Conservation (phyloP, 1,139 yeast species). For the Arxiozyma heterogenica region DNA sequence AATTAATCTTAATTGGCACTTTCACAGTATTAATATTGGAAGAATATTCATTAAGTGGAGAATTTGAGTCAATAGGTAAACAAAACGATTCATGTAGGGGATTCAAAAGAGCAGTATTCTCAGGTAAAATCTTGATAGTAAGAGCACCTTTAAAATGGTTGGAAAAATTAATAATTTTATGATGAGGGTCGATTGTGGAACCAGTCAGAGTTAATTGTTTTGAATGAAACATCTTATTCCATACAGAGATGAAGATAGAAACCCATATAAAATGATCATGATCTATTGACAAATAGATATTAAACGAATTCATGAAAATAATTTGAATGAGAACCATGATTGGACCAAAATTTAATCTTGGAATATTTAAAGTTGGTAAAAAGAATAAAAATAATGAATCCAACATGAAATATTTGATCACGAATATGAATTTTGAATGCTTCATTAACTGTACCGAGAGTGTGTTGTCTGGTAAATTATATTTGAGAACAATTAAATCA, state of each 20-base stretch:
- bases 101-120: conserved; percentile 75
- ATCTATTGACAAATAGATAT: conserved; percentile 34
- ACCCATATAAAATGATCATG: conserved; percentile 38
- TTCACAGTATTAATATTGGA: conserved; percentile 29
- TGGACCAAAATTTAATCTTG: conserved; percentile 50
- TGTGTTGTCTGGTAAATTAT: conserved; percentile 15
- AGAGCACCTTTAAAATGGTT: conserved; percentile 78
- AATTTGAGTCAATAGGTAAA: conserved; percentile 36
- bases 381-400: conserved; percentile 65
- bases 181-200: conserved; percentile 31
- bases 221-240: conserved; percentile 40
- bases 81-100: conserved; percentile 65
- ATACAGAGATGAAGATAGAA: conserved; percentile 38
- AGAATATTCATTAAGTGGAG: conserved; percentile 9
- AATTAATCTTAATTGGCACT: conserved; percentile 73
- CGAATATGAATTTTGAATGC: conserved; percentile 47
- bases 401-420: conserved; percentile 59
- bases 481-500: conserved; percentile 44
- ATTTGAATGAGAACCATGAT: conserved; percentile 33
- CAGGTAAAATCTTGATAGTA: conserved; percentile 83
- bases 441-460: conserved; percentile 32
- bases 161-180: conserved; percentile 47
- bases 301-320: conserved; percentile 29
- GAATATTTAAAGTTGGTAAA: conserved; percentile 67
- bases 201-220: conserved; percentile 69